Percentiles rank a stretch among this genome's conserved stretches.
Evolutionary conservation across 2,329 filamentous ascomycete species (phyloP).

Genomic region (Neofusicoccum kwambonambiense): DNA sequence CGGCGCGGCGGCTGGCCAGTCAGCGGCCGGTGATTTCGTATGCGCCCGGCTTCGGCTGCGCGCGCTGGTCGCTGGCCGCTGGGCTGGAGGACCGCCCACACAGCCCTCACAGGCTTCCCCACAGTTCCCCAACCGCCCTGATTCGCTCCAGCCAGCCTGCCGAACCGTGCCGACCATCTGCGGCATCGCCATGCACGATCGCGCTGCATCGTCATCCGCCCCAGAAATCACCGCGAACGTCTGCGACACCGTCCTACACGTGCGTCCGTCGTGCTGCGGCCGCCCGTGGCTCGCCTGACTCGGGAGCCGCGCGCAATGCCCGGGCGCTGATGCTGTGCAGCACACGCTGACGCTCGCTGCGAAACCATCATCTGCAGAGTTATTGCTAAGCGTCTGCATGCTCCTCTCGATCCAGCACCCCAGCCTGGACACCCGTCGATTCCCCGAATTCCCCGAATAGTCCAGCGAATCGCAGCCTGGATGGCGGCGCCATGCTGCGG

Average conservation of each 20-base stretch:
- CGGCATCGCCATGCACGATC: not conserved
- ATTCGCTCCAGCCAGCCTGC: not conserved
- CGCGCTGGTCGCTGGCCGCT: no score
- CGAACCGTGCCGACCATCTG: not conserved
- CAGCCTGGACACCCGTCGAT: not conserved
- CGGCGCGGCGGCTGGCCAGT: not conserved
- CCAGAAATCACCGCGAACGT: not conserved
- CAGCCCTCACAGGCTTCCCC: not conserved
- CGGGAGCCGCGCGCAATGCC: no score
- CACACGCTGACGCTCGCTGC: no score
- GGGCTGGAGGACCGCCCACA: not conserved
- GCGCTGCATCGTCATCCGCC: not conserved
- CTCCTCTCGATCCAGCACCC: no score
- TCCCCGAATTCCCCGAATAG: constrained; percentile 4
- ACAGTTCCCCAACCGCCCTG: not conserved
- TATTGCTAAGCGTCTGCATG: no score
- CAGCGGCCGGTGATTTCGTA: not conserved
- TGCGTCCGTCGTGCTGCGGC: no score
- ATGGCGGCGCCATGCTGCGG: not conserved
- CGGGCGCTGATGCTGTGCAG: no score
- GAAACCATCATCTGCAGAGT: not conserved
- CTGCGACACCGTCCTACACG: no score
- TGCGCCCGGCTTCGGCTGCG: no score
- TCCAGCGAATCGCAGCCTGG: not conserved
- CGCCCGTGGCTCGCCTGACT: no score